Base-by-base conservation (phyloP, 1,284 basidiomycete species). In the Rhodotorula sp. region DNA sequence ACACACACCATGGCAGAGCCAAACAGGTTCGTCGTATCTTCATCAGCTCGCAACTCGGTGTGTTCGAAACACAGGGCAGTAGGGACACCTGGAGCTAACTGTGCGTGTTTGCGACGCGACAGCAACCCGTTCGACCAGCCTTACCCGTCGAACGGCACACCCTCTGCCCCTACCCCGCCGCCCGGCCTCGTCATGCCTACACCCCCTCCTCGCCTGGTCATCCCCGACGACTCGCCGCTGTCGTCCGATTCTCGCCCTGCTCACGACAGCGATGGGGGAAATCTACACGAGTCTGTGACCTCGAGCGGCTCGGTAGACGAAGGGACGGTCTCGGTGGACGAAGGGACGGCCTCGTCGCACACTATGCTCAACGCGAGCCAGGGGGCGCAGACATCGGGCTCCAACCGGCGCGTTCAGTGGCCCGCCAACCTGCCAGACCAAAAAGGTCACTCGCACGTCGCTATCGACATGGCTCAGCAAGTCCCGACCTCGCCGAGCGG, bases 371-470 rank as follows among this genome's bases (percentile, higher is more conserved):
- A 66, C 50, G 31, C 54, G 31, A 55, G 52, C 34, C 64, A 65
- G 37, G 65, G 65, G 10, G 52, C 61, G 11, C 40, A 48, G 11
- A 48, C 61, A n/a, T 57, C 68, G 11, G 58, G 47, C 10, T 10
- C 34, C 11, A 34, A 47, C 18, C 54, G 62, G 8, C 58, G 68
- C 30, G 72, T 74, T 8, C 69, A 71, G 28, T 74, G 67, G 67
- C 67, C 72, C 31, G 68, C 62, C n/a, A 40, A 44, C 15, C 37
- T 44, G 28, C 37, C 26, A 26, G 46, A 13, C 40, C 11, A 28
- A 11, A 54, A 67, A 26, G 31, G 34, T 24, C 34, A 40, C n/a
- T 13, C 51, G 34, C 72, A 74, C 62, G 63, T 68, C 26, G 59
- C 72, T 34, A 69, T 71, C 58, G 56, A 64, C n/a, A 67, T 73